Conservation (phyloP, 352 stramenopile genomes). For the Phytopythium chamaehyphon region DNA sequence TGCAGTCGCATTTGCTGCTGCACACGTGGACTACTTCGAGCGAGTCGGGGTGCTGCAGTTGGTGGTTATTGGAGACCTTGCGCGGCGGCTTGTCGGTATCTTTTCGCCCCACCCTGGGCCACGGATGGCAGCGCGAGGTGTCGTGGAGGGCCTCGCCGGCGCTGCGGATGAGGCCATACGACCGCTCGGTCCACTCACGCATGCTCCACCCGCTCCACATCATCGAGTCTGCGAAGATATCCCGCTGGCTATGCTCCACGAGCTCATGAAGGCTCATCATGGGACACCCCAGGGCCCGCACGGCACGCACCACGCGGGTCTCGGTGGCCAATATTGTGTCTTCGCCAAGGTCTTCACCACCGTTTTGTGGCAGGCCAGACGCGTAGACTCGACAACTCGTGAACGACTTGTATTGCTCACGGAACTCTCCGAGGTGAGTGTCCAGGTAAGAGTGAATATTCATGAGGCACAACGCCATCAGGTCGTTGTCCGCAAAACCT, state of each 20-base stretch:
- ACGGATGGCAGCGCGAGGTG: too few relatives aligned
- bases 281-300: constrained; percentile 43
- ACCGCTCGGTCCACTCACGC: constrained; percentile 32
- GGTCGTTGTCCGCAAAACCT: constrained; percentile 24
- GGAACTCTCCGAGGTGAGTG: constrained; percentile 22
- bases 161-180: not conserved
- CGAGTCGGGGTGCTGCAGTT: too few relatives aligned
- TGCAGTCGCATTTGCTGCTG: too few relatives aligned
- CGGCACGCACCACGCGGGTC: constrained; percentile 18
- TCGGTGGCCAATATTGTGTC: constrained; percentile 3
- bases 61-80: too few relatives aligned
- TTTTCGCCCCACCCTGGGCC: too few relatives aligned
- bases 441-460: constrained; percentile 66
- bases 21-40: too few relatives aligned
- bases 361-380: not conserved
- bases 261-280: constrained; percentile 26
- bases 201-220: constrained; percentile 42
- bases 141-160: not conserved
- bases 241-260: constrained; percentile 14
- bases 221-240: constrained; percentile 18
- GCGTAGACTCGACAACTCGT: not conserved
- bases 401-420: constrained; percentile 6
- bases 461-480: constrained; percentile 55
- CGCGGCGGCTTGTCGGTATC: too few relatives aligned
- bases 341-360: not conserved